Conservation (phyloP, 352 stramenopile genomes). For the Phytophthora fragariae region DNA sequence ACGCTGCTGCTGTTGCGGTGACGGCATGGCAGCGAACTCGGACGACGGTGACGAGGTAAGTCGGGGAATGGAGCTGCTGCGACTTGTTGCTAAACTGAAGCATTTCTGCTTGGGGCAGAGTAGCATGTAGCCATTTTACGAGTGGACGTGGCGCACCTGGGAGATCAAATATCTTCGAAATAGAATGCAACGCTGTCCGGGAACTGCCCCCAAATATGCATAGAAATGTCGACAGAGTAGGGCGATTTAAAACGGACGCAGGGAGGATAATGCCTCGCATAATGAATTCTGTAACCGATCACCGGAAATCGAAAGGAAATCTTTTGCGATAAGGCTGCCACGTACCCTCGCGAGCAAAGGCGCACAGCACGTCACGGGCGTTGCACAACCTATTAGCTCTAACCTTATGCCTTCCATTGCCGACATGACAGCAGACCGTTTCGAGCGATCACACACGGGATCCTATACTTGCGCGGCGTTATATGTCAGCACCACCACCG, state of each 20-base stretch:
- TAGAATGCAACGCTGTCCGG: background rate
- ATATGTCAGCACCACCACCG: background rate
- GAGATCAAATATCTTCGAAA: background rate
- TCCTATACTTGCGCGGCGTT: background rate
- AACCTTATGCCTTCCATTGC: background rate
- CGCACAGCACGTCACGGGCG: background rate
- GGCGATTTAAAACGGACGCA: background rate
- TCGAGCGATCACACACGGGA: constrained; percentile 1
- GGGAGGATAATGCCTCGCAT: background rate
- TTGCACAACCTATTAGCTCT: background rate
- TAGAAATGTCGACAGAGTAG: background rate
- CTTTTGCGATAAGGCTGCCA: constrained; percentile 1
- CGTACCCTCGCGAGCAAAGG: constrained; percentile 7
- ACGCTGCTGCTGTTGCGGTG: background rate
- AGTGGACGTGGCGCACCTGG: background rate
- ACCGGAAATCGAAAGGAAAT: constrained; percentile 3
- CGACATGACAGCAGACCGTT: background rate
- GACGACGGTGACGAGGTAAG: constrained; percentile 1
- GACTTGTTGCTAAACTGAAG: constrained; percentile 1
- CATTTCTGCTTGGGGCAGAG: constrained; percentile 11
- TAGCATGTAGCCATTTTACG: constrained; percentile 10
- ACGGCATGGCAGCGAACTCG: constrained; percentile 4
- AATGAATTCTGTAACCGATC: constrained; percentile 1
- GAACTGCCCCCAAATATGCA: background rate
- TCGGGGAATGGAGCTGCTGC: constrained; percentile 13